A percentile compares a stretch with the other conserved stretches of the same genome.
These are phyloP conservation scores for Paulownia fortunei DNA, from an alignment of 257 asterid species.

Conservation along the genomic window DNA sequence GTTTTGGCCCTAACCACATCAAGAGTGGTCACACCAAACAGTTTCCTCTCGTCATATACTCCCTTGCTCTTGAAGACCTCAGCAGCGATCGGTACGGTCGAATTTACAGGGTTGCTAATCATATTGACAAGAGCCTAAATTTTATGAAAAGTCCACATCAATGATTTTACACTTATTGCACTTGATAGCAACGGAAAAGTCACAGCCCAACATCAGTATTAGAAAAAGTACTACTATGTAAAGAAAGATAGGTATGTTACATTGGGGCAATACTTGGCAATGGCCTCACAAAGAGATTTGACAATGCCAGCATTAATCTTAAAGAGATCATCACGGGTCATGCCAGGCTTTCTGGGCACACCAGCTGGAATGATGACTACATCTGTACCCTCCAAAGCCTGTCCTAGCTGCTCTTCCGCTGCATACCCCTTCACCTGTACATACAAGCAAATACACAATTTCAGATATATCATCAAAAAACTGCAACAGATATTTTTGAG, in stretches of 20 bases:
- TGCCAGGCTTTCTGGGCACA: conserved; percentile 96
- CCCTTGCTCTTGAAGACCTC: conserved; percentile 89
- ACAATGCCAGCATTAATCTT: conserved; percentile 92
- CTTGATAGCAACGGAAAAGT: background rate
- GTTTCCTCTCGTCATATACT: conserved; percentile 66
- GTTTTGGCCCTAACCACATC: conserved; percentile 98
- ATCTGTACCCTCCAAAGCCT: conserved; percentile 90
- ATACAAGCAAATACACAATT: background rate
- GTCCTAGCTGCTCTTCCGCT: conserved; percentile 78
- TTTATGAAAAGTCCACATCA: conserved; percentile 11
- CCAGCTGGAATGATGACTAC: conserved; percentile 96
- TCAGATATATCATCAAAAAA: background rate
- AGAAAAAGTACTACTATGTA: background rate
- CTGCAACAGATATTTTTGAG: background rate
- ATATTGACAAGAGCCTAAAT: conserved; percentile 77
- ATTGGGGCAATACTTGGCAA: conserved; percentile 83
- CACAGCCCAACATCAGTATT: background rate
- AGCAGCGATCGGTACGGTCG: conserved; percentile 95
- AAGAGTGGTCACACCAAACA: conserved; percentile 92
- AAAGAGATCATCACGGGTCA: conserved; percentile 96
- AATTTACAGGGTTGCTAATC: conserved; percentile 95
- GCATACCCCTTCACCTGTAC: conserved; percentile 73
- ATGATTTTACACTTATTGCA: background rate
- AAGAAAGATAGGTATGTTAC: conserved; percentile 46
- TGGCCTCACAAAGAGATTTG: conserved; percentile 77